Evolutionary conservation across 345 rosid species (phyloP).

Genomic region (Ceriops tagal): DNA sequence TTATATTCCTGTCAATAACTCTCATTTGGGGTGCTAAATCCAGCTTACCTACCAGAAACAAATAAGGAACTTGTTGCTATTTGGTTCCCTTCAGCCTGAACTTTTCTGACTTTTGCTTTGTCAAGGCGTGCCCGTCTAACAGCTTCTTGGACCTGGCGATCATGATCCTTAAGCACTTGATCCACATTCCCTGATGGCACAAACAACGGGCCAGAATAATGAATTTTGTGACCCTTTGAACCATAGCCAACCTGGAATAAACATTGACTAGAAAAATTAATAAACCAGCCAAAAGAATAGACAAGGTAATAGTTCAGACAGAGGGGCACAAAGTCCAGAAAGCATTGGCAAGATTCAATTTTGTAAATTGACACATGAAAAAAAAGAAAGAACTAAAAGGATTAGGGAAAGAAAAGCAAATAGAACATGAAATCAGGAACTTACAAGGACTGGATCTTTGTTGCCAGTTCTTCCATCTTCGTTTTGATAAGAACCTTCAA

Average conservation of each 20-base stretch:
- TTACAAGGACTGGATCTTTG: constrained; percentile 75
- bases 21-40: constrained; percentile 20
- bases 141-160: constrained; percentile 95
- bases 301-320: background rate
- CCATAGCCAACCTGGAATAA: constrained; percentile 71
- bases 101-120: constrained; percentile 72
- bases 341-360: background rate
- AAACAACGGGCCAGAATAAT: constrained; percentile 90
- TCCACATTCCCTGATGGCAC: constrained; percentile 89
- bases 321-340: background rate
- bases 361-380: too few relatives aligned
- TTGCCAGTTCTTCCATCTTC: constrained; percentile 60
- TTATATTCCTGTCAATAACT: constrained; percentile 16
- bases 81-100: constrained; percentile 61
- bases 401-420: background rate
- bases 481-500: constrained; percentile 37
- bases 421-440: constrained; percentile 18
- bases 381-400: background rate
- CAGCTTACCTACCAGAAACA: constrained; percentile 68
- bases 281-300: background rate
- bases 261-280: background rate
- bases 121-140: constrained; percentile 80
- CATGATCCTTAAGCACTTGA: constrained; percentile 93
- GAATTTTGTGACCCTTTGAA: constrained; percentile 85
- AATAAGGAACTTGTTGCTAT: constrained; percentile 58